Evolutionary conservation across 148 eudicot genomes (phyloP).

Genomic region (Rheum nobile): DNA sequence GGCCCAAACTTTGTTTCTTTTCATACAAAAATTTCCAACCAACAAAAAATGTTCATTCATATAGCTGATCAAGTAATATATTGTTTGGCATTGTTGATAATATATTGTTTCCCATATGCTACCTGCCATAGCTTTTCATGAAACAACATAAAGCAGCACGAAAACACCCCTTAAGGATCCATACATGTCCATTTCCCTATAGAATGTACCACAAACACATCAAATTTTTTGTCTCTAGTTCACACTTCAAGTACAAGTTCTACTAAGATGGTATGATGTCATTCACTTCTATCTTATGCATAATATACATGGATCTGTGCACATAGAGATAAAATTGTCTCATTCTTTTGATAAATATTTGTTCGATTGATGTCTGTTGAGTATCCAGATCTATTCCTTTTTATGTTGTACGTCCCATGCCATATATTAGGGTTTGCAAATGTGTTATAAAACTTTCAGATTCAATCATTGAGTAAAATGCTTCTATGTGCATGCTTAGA

Average conservation of each 20-base stretch:
- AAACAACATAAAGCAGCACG: background rate
- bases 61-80: too few relatives aligned
- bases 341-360: too few relatives aligned
- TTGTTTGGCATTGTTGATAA: background rate
- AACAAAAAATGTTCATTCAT: too few relatives aligned
- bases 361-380: too few relatives aligned
- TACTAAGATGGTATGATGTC: conserved; percentile 55
- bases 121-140: background rate
- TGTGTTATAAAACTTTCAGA: too few relatives aligned
- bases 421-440: too few relatives aligned
- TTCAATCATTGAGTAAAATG: too few relatives aligned
- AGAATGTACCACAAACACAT: background rate
- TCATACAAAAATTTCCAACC: too few relatives aligned
- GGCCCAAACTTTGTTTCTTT: conserved; percentile 11
- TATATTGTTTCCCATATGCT: background rate
- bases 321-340: too few relatives aligned
- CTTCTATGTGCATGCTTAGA: background rate
- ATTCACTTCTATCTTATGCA: background rate
- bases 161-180: background rate
- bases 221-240: too few relatives aligned
- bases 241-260: conserved; percentile 50
- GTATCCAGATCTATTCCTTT: too few relatives aligned
- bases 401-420: too few relatives aligned
- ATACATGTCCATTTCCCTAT: background rate
- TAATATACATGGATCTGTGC: background rate